Conservation (phyloP, 140 eudicot genomes). For the Stevia rebaudiana region DNA sequence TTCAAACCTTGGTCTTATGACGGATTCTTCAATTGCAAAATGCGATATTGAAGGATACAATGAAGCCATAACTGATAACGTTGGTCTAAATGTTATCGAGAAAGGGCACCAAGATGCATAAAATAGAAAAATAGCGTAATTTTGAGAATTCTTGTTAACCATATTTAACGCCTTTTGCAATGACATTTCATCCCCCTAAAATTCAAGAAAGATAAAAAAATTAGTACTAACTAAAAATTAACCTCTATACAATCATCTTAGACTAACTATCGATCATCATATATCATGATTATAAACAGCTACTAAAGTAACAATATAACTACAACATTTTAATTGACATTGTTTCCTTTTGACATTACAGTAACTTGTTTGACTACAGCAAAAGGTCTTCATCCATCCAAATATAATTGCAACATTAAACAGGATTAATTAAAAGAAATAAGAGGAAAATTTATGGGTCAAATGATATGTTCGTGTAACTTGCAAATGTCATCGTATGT, state of each 20-base stretch:
- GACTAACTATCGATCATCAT: no score
- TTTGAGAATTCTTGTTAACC: conserved; percentile 43
- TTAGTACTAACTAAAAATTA: background rate
- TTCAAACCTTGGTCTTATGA: conserved; percentile 71
- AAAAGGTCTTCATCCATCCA: background rate
- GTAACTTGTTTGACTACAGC: background rate
- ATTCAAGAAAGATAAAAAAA: conserved; percentile 9
- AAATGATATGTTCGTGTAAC: no score
- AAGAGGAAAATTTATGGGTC: no score
- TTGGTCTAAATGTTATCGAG: conserved; percentile 62
- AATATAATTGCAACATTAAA: no score
- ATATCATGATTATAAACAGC: no score
- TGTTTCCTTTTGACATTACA: background rate
- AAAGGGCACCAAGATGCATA: conserved; percentile 97
- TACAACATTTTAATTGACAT: background rate
- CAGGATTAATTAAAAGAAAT: no score
- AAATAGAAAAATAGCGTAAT: conserved; percentile 69
- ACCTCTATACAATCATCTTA: background rate
- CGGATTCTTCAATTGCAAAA: conserved; percentile 84
- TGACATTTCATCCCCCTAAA: conserved; percentile 76
- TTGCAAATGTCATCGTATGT: no score
- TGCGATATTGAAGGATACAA: conserved; percentile 77
- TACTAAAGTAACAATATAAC: background rate
- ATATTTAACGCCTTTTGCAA: conserved; percentile 68
- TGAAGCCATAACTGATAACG: conserved; percentile 55